These are phyloP conservation scores for Tetracladium setigerum DNA, from an alignment of 495 filamentous ascomycete species.

Conservation along the genomic window DNA sequence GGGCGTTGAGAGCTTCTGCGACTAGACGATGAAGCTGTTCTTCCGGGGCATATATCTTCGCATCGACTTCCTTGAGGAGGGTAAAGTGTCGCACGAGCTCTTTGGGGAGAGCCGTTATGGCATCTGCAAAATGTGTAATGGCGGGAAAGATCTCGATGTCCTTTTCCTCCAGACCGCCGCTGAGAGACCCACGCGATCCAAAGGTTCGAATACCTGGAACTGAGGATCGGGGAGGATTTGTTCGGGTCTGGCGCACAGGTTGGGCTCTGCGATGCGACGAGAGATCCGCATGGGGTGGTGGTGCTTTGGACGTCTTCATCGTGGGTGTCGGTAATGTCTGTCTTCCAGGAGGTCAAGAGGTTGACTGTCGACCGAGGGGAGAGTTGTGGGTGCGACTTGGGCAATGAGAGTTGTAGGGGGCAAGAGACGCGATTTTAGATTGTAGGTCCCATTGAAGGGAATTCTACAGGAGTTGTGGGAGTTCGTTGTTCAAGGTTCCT, in stretches of 20 bases:
- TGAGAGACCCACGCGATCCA: slow-evolving; percentile 31
- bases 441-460: slow-evolving; percentile 14
- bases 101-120: slow-evolving; percentile 84
- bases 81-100: slow-evolving; percentile 94
- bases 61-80: slow-evolving; percentile 92
- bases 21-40: slow-evolving; percentile 64
- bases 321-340: slow-evolving; percentile 9
- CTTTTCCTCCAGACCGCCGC: slow-evolving; percentile 28
- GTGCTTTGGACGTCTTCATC: slow-evolving; percentile 46
- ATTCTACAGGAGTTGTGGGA: background rate
- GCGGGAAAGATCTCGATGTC: slow-evolving; percentile 76
- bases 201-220: slow-evolving; percentile 33
- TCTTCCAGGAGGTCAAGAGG: slow-evolving; percentile 3
- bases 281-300: slow-evolving; percentile 26
- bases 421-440: slow-evolving; percentile 1
- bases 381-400: slow-evolving; percentile 14
- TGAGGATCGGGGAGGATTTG: slow-evolving; percentile 41
- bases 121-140: slow-evolving; percentile 88
- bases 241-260: slow-evolving; percentile 52
- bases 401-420: slow-evolving; percentile 1
- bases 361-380: background rate
- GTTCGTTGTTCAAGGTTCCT: background rate
- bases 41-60: slow-evolving; percentile 76
- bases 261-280: slow-evolving; percentile 47
- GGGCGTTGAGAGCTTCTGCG: slow-evolving; percentile 53